These are phyloP conservation scores for Cercis canadensis DNA, from an alignment of 306 rosid genomes.

Conservation along the genomic window DNA sequence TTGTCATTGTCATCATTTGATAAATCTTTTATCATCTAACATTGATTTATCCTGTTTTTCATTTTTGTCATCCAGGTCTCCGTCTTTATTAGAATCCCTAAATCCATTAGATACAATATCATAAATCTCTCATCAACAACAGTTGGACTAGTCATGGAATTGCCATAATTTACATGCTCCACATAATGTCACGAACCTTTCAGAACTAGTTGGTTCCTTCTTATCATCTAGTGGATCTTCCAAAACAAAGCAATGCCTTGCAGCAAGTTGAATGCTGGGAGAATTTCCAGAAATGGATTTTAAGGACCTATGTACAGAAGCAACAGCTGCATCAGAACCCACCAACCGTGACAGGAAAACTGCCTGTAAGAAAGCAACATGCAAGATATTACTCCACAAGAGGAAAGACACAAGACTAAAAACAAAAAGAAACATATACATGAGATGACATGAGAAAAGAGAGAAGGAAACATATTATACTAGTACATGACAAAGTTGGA, in stretches of 20 bases:
- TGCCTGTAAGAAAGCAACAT: slow-evolving; percentile 60
- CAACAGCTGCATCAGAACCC: slow-evolving; percentile 80
- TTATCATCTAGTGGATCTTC: slow-evolving; percentile 74
- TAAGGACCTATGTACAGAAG: slow-evolving; percentile 76
- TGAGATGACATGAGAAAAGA: slow-evolving; percentile 10
- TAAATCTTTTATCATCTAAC: slow-evolving; percentile 43
- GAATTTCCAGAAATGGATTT: slow-evolving; percentile 68
- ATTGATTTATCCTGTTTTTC: slow-evolving; percentile 46
- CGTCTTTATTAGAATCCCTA: slow-evolving; percentile 48
- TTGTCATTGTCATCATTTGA: slow-evolving; percentile 40
- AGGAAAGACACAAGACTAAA: slow-evolving; percentile 16
- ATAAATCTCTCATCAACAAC: slow-evolving; percentile 35
- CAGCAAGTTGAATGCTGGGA: slow-evolving; percentile 75
- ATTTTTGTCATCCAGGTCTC: slow-evolving; percentile 39
- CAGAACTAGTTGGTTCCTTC: slow-evolving; percentile 67
- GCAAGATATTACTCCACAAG: background rate
- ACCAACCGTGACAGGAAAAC: slow-evolving; percentile 56
- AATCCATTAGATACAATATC: slow-evolving; percentile 38
- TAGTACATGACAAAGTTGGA: background rate
- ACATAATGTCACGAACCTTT: slow-evolving; percentile 57
- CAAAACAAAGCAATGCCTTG: slow-evolving; percentile 75
- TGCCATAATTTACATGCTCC: slow-evolving; percentile 31
- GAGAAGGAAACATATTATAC: too few species aligned
- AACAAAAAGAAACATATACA: slow-evolving; percentile 16
- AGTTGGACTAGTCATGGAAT: slow-evolving; percentile 33